Evolutionary conservation across 179 eudicot species (phyloP).

Genomic region (Vitellaria paradoxa): DNA sequence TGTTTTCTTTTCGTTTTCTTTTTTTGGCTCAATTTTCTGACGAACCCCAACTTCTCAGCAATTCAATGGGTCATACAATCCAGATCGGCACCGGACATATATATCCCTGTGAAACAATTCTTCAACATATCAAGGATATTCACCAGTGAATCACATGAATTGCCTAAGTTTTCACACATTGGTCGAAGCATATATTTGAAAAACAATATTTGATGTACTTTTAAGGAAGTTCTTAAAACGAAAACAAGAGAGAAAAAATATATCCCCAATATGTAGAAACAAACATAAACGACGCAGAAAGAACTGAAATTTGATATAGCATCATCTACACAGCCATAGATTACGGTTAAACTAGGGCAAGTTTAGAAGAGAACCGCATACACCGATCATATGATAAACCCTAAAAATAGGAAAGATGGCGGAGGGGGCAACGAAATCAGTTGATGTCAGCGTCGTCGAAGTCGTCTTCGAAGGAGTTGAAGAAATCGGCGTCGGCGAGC

Average conservation of each 20-base stretch:
- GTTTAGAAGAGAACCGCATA: background rate
- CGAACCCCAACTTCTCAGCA: too few species aligned
- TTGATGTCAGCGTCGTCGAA: conserved; percentile 12
- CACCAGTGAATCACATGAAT: too few species aligned
- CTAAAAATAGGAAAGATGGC: background rate
- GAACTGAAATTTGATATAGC: background rate
- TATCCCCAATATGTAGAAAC: background rate
- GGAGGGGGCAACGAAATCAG: background rate
- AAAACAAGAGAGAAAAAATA: background rate
- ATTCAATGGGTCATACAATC: too few species aligned
- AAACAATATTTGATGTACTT: background rate
- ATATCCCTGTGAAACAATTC: too few species aligned
- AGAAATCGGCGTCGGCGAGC: conserved; percentile 14
- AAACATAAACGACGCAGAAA: background rate
- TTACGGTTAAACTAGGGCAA: background rate
- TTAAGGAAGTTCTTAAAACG: background rate
- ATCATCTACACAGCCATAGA: background rate
- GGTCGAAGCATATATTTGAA: background rate
- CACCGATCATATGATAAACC: background rate
- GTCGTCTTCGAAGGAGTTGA: conserved; percentile 16
- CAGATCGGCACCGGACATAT: too few species aligned
- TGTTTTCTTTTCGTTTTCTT: too few species aligned
- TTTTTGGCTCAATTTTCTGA: too few species aligned
- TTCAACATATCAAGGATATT: too few species aligned
- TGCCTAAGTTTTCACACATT: too few species aligned